These are phyloP conservation scores for Capronia epimyces DNA, from an alignment of 2,329 filamentous ascomycete genomes.

Conservation along the genomic window DNA sequence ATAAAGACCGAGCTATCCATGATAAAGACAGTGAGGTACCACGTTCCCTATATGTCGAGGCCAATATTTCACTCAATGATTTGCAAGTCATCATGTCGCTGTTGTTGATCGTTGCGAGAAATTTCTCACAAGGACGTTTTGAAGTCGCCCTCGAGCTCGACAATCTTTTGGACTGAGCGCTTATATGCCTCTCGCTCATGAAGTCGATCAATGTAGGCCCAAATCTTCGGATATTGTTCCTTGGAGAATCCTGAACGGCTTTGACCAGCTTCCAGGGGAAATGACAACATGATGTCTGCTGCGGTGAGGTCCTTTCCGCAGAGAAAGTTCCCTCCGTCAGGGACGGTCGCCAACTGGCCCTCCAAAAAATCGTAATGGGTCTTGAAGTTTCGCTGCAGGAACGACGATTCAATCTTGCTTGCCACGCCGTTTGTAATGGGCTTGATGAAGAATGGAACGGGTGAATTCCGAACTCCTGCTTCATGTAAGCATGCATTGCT, in stretches of 20 bases:
- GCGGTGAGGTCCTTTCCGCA: slow-evolving; percentile 43
- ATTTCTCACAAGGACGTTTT: slow-evolving; percentile 21
- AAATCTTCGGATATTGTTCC: slow-evolving; percentile 37
- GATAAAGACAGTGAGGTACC: no score
- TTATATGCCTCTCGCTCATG: slow-evolving; percentile 38
- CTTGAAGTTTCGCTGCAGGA: slow-evolving; percentile 39
- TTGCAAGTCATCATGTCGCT: no score
- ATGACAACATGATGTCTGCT: slow-evolving; percentile 46
- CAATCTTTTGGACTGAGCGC: slow-evolving; percentile 39
- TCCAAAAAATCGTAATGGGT: slow-evolving; percentile 44
- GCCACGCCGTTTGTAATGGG: slow-evolving; percentile 56
- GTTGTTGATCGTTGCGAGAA: neutral
- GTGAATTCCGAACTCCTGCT: slow-evolving; percentile 45
- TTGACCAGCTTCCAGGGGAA: slow-evolving; percentile 39
- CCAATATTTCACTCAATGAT: no score
- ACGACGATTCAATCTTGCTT: slow-evolving; percentile 38
- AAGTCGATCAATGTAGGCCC: slow-evolving; percentile 35
- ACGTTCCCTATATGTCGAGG: no score
- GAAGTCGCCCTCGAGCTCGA: slow-evolving; percentile 37
- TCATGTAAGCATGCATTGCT: slow-evolving; percentile 5
- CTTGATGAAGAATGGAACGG: slow-evolving; percentile 64
- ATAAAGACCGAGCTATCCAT: no score
- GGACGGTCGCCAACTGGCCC: slow-evolving; percentile 40
- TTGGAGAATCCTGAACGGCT: slow-evolving; percentile 33
- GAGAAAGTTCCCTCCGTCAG: slow-evolving; percentile 37